Conservation (phyloP, 495 filamentous ascomycete species). For the Pyrenula massariospora region DNA sequence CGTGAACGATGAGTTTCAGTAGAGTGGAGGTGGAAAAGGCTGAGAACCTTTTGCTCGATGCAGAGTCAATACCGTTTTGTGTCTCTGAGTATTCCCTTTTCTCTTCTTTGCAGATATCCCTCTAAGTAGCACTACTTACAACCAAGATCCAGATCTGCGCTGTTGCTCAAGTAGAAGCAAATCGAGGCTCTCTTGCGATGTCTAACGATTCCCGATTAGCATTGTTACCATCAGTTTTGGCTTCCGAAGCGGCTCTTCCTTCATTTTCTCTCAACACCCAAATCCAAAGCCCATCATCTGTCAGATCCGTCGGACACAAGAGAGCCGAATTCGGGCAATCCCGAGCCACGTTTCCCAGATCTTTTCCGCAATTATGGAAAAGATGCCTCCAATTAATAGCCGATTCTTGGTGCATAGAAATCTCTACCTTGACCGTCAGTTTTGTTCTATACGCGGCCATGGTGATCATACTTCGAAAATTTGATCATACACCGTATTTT, state of each 20-base stretch:
- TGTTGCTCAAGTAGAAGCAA: no score
- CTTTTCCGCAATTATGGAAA: background rate
- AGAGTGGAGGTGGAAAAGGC: no score
- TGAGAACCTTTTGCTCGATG: no score
- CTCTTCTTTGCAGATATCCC: no score
- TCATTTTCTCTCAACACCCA: background rate
- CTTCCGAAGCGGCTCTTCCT: background rate
- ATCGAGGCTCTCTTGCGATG: no score
- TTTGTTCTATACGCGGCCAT: background rate
- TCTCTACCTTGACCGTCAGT: background rate
- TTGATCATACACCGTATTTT: background rate
- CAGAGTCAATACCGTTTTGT: no score
- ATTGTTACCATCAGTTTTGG: background rate
- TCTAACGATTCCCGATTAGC: background rate
- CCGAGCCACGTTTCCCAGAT: background rate
- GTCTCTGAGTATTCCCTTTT: no score
- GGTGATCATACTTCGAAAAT: background rate
- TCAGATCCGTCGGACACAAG: background rate
- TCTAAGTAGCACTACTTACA: no score
- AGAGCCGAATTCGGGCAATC: background rate
- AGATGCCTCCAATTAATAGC: background rate
- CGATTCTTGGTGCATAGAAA: background rate
- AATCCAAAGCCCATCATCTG: background rate
- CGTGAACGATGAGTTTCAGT: no score
- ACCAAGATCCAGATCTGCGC: no score